These are phyloP conservation scores for Trichocladium uniseriatum DNA, from an alignment of 495 filamentous ascomycete genomes.

Conservation along the genomic window DNA sequence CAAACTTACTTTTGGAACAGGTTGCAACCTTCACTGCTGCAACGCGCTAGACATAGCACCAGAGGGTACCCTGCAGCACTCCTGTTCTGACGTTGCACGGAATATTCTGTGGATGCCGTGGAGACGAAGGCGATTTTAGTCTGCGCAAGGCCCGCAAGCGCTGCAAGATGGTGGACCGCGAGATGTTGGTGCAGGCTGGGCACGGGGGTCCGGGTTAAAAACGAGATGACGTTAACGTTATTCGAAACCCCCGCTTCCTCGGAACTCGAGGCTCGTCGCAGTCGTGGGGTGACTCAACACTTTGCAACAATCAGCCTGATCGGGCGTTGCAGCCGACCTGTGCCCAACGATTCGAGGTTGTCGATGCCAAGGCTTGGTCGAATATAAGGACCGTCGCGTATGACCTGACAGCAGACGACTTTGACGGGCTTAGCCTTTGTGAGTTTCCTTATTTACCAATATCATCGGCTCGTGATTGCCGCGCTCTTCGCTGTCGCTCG, in stretches of 20 bases:
- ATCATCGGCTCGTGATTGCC: too few species aligned
- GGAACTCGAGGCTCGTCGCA: too few species aligned
- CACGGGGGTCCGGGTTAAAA: background rate
- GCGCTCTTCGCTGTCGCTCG: too few species aligned
- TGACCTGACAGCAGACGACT: slow-evolving; percentile 6
- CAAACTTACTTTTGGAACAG: too few species aligned
- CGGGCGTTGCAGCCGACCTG: background rate
- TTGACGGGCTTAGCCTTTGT: background rate
- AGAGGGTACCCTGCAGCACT: too few species aligned
- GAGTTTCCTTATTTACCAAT: too few species aligned
- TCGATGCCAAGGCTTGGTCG: slow-evolving; percentile 1
- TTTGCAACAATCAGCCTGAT: background rate
- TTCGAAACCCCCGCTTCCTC: background rate
- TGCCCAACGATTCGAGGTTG: background rate
- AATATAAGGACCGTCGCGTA: too few species aligned
- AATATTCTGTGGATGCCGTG: slow-evolving; percentile 1
- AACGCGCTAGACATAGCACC: too few species aligned
- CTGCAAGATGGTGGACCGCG: background rate
- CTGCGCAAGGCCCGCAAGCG: too few species aligned
- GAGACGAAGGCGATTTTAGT: background rate
- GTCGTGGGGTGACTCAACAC: slow-evolving; percentile 9
- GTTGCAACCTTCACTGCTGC: too few species aligned
- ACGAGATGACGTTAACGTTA: slow-evolving; percentile 9
- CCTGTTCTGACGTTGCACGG: too few species aligned
- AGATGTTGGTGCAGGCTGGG: background rate